Base-by-base conservation (phyloP, 1,139 yeast genomes). In the Eremothecium cymbalariae region DNA sequence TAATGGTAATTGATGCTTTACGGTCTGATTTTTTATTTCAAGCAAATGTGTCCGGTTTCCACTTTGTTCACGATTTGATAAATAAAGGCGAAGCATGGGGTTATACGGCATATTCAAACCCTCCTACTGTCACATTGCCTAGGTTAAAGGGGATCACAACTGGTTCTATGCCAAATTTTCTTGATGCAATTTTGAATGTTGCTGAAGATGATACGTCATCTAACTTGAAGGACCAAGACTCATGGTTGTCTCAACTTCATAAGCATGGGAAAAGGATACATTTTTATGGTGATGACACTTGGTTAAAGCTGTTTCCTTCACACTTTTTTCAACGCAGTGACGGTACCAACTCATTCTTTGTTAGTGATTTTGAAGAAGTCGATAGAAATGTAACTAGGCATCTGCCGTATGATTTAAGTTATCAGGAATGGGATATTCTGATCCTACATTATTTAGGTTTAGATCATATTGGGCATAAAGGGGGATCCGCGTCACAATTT, bases 391-490 rank as follows among this genome's bases (percentile, higher is more conserved):
- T 93, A 6, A 88, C 98, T 0, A 68, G 97, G 35, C 97, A 90
- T 55, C 58, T 90, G 25, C 48, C 49, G 3, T 35, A 40, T 18
- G 59, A 55, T 25, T 32, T 56, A 18, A 34, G 36, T 2, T 41
- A 47, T 20, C 39, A 42, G 29, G 42, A 65, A 1, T 90, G 97
- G 97, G 95, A 90, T 55, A 81, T 78, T 2, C 62, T 90, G 42
- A 81, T 93, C 32, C 62, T 93, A 34, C 98, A 93, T 55, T 93
- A 90, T 51, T 64, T 93, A 17, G 99, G 98, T 0, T 63, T 93
- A 30, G 98, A 93, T 55, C 98, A 93, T 56, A 93, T 93, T 47
- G 98, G 99, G 1, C 98, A 93, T 57, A 88, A 86, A 53, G 94
- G 95, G 24, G 99, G 98, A 0, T 93, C 98, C 0, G 51, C 64